phyloP scores from a whole-genome alignment of 169 alveolate genomes.

The Eimeria acervulina region DNA sequence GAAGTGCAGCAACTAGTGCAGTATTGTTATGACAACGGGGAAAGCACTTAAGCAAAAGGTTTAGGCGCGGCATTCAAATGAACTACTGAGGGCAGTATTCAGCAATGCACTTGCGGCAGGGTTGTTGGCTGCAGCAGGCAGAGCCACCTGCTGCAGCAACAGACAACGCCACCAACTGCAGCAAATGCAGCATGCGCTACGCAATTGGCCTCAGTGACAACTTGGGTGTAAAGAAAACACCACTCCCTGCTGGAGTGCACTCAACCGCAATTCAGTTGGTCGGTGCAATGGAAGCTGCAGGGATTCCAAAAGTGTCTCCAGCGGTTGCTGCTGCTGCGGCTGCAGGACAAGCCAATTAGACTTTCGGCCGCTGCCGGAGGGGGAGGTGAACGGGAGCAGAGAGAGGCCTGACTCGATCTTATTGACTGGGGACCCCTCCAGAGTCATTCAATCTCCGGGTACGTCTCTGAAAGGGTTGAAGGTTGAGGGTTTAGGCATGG shows the following conservation, averaged over 20 bases:
- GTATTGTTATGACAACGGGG: background rate
- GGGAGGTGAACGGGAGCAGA: background rate
- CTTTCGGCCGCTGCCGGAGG: slow-evolving; percentile 58
- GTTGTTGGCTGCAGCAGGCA: background rate
- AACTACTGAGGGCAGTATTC: background rate
- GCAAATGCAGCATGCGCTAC: background rate
- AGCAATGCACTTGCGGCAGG: background rate
- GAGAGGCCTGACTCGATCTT: background rate
- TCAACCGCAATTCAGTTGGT: background rate
- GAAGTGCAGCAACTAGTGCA: background rate
- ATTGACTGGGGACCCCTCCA: slow-evolving; percentile 50
- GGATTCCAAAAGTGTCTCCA: background rate
- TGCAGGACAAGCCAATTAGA: slow-evolving; percentile 54
- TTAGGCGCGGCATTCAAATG: background rate
- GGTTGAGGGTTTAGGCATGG: background rate
- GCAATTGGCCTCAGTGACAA: background rate
- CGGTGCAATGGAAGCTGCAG: background rate
- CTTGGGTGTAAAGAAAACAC: background rate
- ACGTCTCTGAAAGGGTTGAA: background rate
- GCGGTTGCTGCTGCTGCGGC: slow-evolving; percentile 9
- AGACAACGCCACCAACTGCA: too few relatives aligned
- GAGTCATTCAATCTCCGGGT: slow-evolving; percentile 4
- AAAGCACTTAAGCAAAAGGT: background rate
- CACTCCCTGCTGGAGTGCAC: background rate
- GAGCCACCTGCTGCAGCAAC: background rate